These are phyloP conservation scores for Strigomonas culicis DNA, from an alignment of 208 protist species.

Conservation along the genomic window DNA sequence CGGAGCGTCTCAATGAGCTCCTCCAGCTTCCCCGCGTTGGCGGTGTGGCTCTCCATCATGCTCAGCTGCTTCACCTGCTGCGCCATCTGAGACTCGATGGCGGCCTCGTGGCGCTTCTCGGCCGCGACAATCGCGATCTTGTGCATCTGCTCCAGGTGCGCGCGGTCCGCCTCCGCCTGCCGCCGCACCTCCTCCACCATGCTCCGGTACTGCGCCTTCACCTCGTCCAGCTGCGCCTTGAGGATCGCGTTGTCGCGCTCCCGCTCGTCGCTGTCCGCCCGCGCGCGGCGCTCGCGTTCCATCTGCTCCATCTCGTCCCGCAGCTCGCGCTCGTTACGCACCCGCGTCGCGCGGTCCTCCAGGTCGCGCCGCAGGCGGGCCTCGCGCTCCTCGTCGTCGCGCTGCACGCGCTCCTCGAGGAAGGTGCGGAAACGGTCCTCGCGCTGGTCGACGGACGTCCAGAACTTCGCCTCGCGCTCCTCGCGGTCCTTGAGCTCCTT, in stretches of 20 bases:
- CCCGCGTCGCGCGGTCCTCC: conserved; percentile 64
- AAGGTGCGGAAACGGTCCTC: conserved; percentile 57
- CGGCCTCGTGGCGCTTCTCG: conserved; percentile 65
- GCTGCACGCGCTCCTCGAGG: conserved; percentile 41
- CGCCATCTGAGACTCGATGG: conserved; percentile 9
- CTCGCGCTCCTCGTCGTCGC: conserved; percentile 84
- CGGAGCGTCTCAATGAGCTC: conserved; percentile 55
- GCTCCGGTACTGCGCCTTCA: conserved; percentile 49
- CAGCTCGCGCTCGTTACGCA: conserved; percentile 61
- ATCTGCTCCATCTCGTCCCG: conserved; percentile 59
- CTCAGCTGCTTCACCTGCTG: conserved; percentile 57
- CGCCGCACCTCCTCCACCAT: conserved; percentile 74
- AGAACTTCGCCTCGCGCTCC: conserved; percentile 77
- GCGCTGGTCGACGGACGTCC: conserved; percentile 54
- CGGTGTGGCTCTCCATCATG: conserved; percentile 46
- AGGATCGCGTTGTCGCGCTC: conserved; percentile 58
- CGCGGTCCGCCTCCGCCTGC: conserved; percentile 60
- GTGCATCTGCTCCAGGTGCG: conserved; percentile 67
- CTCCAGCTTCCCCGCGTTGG: conserved; percentile 59
- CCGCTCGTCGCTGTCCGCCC: conserved; percentile 44
- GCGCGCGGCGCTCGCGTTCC: conserved; percentile 65
- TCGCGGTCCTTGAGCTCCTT: conserved; percentile 68
- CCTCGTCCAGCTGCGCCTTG: conserved; percentile 63
- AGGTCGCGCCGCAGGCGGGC: conserved; percentile 67
- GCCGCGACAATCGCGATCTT: conserved; percentile 54